A percentile compares a stretch with the other conserved stretches of the same genome.
These are phyloP conservation scores for Geoglossum cookeanum DNA, from an alignment of 2,329 filamentous ascomycete genomes.

Conservation along the genomic window DNA sequence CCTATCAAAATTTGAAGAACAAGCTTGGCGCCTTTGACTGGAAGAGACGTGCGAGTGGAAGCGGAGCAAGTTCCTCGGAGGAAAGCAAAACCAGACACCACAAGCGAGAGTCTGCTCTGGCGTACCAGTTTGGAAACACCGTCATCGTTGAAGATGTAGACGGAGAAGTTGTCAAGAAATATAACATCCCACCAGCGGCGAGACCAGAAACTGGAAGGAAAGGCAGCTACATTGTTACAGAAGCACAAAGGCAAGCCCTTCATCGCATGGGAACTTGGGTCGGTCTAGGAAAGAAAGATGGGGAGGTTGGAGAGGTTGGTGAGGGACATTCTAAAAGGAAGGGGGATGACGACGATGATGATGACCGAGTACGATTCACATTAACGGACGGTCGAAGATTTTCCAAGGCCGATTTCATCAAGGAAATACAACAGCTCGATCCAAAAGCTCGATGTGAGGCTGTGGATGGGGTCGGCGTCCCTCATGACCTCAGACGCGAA, in stretches of 20 bases:
- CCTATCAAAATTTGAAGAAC: slow-evolving; percentile 23
- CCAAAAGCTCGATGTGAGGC: slow-evolving; percentile 37
- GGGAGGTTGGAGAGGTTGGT: slow-evolving; percentile 5
- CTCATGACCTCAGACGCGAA: slow-evolving; percentile 27
- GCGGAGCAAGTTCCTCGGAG: slow-evolving; percentile 16
- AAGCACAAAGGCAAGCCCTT: slow-evolving; percentile 11
- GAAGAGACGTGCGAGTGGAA: slow-evolving; percentile 19
- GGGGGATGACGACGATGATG: slow-evolving; percentile 35
- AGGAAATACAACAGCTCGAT: slow-evolving; percentile 54
- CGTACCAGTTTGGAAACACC: slow-evolving; percentile 75
- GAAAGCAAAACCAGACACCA: slow-evolving; percentile 24
- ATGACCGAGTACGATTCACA: slow-evolving; percentile 55
- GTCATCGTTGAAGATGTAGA: slow-evolving; percentile 80
- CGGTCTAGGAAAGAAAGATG: slow-evolving; percentile 20
- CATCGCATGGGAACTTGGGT: slow-evolving; percentile 35
- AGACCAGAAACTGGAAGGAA: slow-evolving; percentile 22
- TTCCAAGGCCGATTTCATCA: slow-evolving; percentile 64
- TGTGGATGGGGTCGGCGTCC: slow-evolving; percentile 27
- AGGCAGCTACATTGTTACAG: slow-evolving; percentile 21
- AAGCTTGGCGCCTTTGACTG: slow-evolving; percentile 27
- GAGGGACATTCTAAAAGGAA: slow-evolving; percentile 8
- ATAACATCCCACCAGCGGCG: slow-evolving; percentile 46
- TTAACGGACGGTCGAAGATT: slow-evolving; percentile 56
- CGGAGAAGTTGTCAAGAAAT: slow-evolving; percentile 71
- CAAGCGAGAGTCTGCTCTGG: slow-evolving; percentile 52